Evolutionary conservation across 2,329 filamentous ascomycete genomes (phyloP).

Genomic region (Botrytis deweyae): DNA sequence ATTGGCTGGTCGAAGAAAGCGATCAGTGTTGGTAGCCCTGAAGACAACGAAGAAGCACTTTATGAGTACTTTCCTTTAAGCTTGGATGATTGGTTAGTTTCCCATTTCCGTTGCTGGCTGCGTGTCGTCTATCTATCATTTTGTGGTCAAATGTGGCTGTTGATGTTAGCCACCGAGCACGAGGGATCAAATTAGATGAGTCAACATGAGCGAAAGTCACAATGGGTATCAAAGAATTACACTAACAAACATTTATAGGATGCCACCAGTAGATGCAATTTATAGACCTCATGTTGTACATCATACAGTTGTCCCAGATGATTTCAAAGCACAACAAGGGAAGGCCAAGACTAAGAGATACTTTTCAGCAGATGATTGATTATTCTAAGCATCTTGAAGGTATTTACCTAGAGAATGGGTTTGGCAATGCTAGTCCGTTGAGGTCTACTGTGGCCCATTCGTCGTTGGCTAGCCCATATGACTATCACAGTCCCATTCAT

Average conservation of each 20-base stretch:
- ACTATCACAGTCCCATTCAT: not conserved
- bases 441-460: not conserved
- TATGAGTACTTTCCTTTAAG: constrained; percentile 95
- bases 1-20: constrained; percentile 34
- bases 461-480: not conserved
- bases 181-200: not conserved
- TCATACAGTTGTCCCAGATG: constrained; percentile 71
- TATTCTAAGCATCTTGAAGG: not conserved
- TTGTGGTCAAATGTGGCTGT: no score
- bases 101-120: not conserved
- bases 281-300: constrained; percentile 93
- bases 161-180: not conserved
- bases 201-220: not conserved
- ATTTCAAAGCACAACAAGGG: constrained; percentile 67
- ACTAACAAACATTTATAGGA: constrained; percentile 45
- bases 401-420: not conserved
- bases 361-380: constrained; percentile 59
- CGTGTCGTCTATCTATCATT: not conserved
- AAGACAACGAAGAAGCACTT: constrained; percentile 77
- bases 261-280: constrained; percentile 84
- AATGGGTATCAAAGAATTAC: not conserved
- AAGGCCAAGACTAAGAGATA: constrained; percentile 69
- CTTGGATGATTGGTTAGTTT: constrained; percentile 74
- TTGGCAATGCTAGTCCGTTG: not conserved
- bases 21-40: constrained; percentile 53